A percentile compares a stretch with the other conserved stretches of the same genome.
Evolutionary conservation across 768 basidiomycete species (phyloP).

Genomic region (Kondoa malvinella): DNA sequence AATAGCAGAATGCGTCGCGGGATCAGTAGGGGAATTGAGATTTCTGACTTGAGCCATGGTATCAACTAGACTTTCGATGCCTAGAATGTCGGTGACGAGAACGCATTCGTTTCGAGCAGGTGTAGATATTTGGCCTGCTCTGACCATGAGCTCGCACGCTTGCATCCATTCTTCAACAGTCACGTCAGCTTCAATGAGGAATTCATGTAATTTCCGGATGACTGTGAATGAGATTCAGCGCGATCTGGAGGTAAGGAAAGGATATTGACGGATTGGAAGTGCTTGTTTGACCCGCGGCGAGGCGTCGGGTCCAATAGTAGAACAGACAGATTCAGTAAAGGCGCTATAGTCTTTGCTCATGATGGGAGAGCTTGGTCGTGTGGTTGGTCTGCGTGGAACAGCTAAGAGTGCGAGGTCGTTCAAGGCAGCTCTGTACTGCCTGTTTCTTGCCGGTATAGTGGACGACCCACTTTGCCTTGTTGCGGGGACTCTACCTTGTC

Average conservation of each 20-base stretch:
- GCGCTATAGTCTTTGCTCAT: too few species aligned
- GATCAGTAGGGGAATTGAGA: constrained; percentile 9
- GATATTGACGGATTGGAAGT: constrained; percentile 12
- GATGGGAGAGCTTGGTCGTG: too few species aligned
- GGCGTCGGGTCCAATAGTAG: constrained; percentile 13
- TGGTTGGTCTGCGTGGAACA: too few species aligned
- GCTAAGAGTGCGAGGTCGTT: too few species aligned
- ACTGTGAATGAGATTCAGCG: constrained; percentile 19
- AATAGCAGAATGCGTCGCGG: constrained; percentile 22
- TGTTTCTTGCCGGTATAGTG: too few species aligned
- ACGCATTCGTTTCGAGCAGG: constrained; percentile 26
- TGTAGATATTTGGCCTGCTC: constrained; percentile 23
- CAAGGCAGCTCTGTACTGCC: too few species aligned
- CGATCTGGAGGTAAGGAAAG: background rate
- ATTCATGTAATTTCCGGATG: constrained; percentile 25
- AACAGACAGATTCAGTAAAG: background rate
- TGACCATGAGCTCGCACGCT: constrained; percentile 23
- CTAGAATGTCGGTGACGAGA: constrained; percentile 25
- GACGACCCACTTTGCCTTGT: too few species aligned
- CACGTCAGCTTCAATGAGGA: constrained; percentile 24
- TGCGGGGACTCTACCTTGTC: too few species aligned
- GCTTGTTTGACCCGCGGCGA: constrained; percentile 29
- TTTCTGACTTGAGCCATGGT: constrained; percentile 10
- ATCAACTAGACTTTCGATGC: constrained; percentile 26
- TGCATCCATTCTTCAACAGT: constrained; percentile 26